Evolutionary conservation across 2,329 filamentous ascomycete genomes (phyloP), one percentile per base, ranked within the genome.

Genomic region (Diaporthe sp.): DNA sequence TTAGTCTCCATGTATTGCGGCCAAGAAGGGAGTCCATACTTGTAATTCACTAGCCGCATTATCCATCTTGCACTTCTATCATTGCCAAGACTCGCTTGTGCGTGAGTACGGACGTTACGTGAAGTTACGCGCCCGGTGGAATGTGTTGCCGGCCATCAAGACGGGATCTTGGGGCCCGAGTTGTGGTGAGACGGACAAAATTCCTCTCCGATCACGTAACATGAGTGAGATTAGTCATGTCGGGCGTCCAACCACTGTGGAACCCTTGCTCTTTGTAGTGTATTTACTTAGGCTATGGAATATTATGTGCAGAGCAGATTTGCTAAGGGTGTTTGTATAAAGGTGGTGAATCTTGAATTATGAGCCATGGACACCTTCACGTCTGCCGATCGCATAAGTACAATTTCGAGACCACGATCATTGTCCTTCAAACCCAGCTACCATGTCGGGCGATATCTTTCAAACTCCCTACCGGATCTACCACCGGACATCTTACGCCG

Each of bases 381-480:
- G 2, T 4, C 35, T 28, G 13, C 7, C 0, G 35, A 57, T n/a
- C 22, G 2, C 8, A 35, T 6, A 13, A 57, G 15, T 57, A 17
- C 1, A 13, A 35, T 6, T 30, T 22, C 4, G 10, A 5, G 0
- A 33, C 10, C 28, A 9, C 5, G 28, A 17, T 30, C n/a, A 3
- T 30, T 22, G 3, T 64, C 6, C 15, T 19, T 9, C n/a, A 30
- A 64, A 13, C 3, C 17, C 35, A 42, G 22, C 30, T n/a, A 57
- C 35, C n/a, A 61, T 64, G 58, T 5, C 58, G 35, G 38, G 22
- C 22, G 45, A 35, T 58, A 8, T 30, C 4, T 42, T 71, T 2
- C 45, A 71, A 25, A 71, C 68, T 35, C 68, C 68, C 7, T 71
- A 71, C 17, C 40, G 28, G 12, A 47, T 35, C 19, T 71, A 71